Evolutionary conservation across 192 early-diverging fungal species (phyloP).

Genomic region (Anaeromyces robustus): DNA sequence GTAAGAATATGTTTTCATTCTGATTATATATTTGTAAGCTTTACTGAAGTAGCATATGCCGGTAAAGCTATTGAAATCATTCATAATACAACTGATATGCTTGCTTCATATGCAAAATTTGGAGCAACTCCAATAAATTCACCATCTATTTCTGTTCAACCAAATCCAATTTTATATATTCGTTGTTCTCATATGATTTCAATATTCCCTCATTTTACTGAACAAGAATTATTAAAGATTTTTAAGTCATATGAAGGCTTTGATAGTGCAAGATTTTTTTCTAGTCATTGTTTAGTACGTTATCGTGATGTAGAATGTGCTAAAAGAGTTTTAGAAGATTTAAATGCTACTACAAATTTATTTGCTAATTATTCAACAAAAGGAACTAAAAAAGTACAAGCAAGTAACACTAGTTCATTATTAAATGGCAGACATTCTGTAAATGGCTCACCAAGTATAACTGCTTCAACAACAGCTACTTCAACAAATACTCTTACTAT

Average conservation of each 20-base stretch:
- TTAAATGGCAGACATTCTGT: neutral
- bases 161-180: slow-evolving; percentile 30
- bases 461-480: neutral
- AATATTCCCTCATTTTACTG: slow-evolving; percentile 28
- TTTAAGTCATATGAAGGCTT: slow-evolving; percentile 28
- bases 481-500: neutral
- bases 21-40: neutral
- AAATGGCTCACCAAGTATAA: neutral
- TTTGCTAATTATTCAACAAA: slow-evolving; percentile 36
- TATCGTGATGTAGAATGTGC: slow-evolving; percentile 23
- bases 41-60: neutral
- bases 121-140: slow-evolving; percentile 20
- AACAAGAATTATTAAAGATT: slow-evolving; percentile 23
- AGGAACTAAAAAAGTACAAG: slow-evolving; percentile 16
- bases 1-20: neutral
- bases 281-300: slow-evolving; percentile 26
- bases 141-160: slow-evolving; percentile 22
- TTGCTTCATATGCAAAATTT: slow-evolving; percentile 31
- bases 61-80: neutral
- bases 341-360: slow-evolving; percentile 27
- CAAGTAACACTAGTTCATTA: neutral
- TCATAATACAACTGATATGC: slow-evolving; percentile 22
- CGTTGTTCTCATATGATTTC: slow-evolving; percentile 7
- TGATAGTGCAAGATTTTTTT: slow-evolving; percentile 31
- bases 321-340: slow-evolving; percentile 23